Evolutionary conservation across 805 yeast species (phyloP), one percentile per base, ranked within the genome.

Genomic region (Saccharomyces cerevisiae): DNA sequence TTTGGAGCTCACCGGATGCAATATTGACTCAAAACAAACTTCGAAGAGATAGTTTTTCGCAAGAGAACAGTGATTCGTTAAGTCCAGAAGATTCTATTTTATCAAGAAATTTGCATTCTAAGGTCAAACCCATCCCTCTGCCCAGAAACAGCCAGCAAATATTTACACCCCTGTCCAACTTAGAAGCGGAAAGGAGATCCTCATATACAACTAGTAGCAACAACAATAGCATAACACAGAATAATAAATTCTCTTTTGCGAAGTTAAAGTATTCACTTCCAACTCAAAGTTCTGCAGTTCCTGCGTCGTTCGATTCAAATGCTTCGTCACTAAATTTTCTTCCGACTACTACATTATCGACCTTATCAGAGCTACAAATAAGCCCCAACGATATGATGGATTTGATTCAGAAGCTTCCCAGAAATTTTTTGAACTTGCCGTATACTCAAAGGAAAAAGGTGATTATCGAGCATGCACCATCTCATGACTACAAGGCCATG

Each of bases 361-460:
- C 58, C 2, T 49, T 61, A 3, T 30, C 57, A 17, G 64, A 61
- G 21, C 47, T 61, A 27, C 53, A 51, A 27, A 60, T 61, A 60
- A 55, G 51, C 6, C 59, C 65, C 4, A 69, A 63, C 24, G 72
- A 70, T 30, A 67, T 72, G 9, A 62, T 63, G n/a, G 55, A 62
- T 17, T 50, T 75, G 8, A 63, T 70, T 14, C 62, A 60, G 3
- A 61, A 64, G 50, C 63, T 82, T 24, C 87, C 87, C 0, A 66
- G 73, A 0, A 76, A 81, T 61, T 83, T 82, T 61, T 70, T 74
- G 54, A 78, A 76, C 26, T 69, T 81, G 56, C 86, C 87, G 0
- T 82, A 82, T 62, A 80, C 86, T 1, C 84, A 80, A 60, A 70
- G 89, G 52, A 78, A 80, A 54, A 80, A 73, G 57, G 55, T 72